Base-by-base conservation (phyloP, 306 rosid genomes). In the Hippophae rhamnoides region DNA sequence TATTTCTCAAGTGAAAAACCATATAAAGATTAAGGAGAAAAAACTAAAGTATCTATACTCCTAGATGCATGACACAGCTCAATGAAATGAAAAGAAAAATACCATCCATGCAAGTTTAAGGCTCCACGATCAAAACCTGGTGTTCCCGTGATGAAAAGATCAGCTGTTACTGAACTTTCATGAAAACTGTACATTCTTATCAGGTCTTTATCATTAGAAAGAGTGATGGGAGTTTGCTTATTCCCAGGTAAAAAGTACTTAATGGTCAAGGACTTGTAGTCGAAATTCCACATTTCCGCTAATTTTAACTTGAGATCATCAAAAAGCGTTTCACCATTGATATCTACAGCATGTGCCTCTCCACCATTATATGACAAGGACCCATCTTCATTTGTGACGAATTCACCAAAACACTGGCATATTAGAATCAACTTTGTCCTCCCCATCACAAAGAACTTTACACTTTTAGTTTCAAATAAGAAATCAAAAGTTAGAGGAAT, bases 201-300 rank as follows among this genome's bases (percentile, higher is more conserved):
- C 48, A 82, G 54, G 71, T 69, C 77, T 56, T 59, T 79, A 62
- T 82, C 87, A 64, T 61, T 78, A 44, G 84, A 67, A 63, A 82
- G 9, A 38, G 63, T 69, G 54, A 82, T 78, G 7, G 72, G 79
- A 48, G 84, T 82, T 66, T 64, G 70, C 64, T 50, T 62, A 62
- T 81, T 81, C 50, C 81, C 81, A 0, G 84, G 83, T 8, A 81
- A 81, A 75, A 81, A 78, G 70, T 78, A 81, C 72, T 81, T 81
- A 41, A 78, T 46, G 65, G 72, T 59, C 74, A 81, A 9, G 12
- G 84, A 72, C 23, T 69, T 74, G 42, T 57, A 67, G 5, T 66
- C 73, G 1, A 82, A 66, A 56, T 82, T 67, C 58, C 76, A 75
- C 49, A 75, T 53, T 52, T 82, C 77, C 6, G 79, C 84, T 44